A percentile compares a stretch with the other conserved stretches of the same genome.
Evolutionary conservation across 257 asterid species (phyloP).

Genomic region (Petrea volubilis): DNA sequence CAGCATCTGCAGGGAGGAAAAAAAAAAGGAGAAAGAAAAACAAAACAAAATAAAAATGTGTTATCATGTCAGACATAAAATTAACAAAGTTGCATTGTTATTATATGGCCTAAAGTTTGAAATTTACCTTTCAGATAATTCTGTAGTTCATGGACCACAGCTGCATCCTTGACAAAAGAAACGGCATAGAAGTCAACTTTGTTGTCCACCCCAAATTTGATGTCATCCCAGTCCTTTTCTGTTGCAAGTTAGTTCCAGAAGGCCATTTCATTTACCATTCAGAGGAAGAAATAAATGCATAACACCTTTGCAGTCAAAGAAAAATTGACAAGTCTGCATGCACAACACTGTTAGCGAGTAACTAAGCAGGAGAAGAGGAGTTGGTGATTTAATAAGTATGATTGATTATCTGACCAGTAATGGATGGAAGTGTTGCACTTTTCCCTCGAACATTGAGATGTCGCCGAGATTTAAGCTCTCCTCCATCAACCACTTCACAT

Average conservation of each 20-base stretch:
- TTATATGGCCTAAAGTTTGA: background rate
- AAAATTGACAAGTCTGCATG: conserved; percentile 15
- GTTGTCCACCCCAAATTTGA: conserved; percentile 95
- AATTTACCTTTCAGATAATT: conserved; percentile 76
- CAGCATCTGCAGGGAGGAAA: conserved; percentile 47
- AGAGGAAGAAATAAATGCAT: conserved; percentile 1
- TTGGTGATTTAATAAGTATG: background rate
- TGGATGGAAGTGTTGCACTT: conserved; percentile 96
- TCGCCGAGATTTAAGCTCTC: conserved; percentile 94
- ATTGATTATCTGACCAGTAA: conserved; percentile 66
- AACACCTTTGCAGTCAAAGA: conserved; percentile 5
- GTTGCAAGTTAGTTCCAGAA: conserved; percentile 42
- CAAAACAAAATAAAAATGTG: background rate
- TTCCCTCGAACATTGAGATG: conserved; percentile 97
- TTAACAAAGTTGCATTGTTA: background rate
- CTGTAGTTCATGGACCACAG: conserved; percentile 94
- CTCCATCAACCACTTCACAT: conserved; percentile 96
- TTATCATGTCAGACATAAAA: conserved; percentile 4
- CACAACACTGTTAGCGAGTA: conserved; percentile 20
- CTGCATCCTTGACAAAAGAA: conserved; percentile 97
- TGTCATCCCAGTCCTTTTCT: conserved; percentile 99
- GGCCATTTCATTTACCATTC: conserved; percentile 22
- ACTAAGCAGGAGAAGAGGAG: background rate
- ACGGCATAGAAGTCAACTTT: conserved; percentile 94
- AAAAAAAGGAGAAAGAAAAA: background rate